Conservation (phyloP, 805 yeast species). For the Metschnikowia matae region DNA sequence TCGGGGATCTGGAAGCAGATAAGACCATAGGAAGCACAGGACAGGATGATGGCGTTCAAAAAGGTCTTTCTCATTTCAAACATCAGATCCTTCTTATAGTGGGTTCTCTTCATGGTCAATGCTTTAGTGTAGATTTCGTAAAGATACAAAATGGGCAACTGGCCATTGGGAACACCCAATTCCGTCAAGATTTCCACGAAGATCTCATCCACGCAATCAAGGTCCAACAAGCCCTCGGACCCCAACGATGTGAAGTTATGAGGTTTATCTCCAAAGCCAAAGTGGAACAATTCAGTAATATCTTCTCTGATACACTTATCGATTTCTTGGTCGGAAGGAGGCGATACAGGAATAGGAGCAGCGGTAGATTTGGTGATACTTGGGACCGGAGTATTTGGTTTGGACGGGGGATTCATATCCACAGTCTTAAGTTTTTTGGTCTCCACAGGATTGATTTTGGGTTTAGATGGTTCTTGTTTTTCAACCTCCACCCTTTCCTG, state of each 20-base stretch:
- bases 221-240: slow-evolving; percentile 19
- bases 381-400: background rate
- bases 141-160: slow-evolving; percentile 46
- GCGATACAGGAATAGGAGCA: background rate
- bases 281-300: slow-evolving; percentile 32
- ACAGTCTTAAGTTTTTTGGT: slow-evolving; percentile 2
- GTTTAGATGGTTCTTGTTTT: no score
- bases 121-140: slow-evolving; percentile 42
- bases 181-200: slow-evolving; percentile 57
- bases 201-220: slow-evolving; percentile 44
- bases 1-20: slow-evolving; percentile 69
- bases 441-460: background rate
- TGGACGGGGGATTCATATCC: background rate
- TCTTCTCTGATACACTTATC: slow-evolving; percentile 41
- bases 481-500: no score
- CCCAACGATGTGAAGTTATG: slow-evolving; percentile 20
- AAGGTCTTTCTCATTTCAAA: slow-evolving; percentile 35
- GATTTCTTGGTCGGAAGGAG: slow-evolving; percentile 19
- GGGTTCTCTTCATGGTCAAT: slow-evolving; percentile 38
- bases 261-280: slow-evolving; percentile 24
- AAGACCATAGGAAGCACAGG: slow-evolving; percentile 58
- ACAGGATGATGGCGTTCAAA: slow-evolving; percentile 46
- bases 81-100: slow-evolving; percentile 39
- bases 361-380: background rate
- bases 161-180: slow-evolving; percentile 38